Evolutionary conservation across 148 eudicot genomes (phyloP).

Genomic region (Suaeda aralocaspica): DNA sequence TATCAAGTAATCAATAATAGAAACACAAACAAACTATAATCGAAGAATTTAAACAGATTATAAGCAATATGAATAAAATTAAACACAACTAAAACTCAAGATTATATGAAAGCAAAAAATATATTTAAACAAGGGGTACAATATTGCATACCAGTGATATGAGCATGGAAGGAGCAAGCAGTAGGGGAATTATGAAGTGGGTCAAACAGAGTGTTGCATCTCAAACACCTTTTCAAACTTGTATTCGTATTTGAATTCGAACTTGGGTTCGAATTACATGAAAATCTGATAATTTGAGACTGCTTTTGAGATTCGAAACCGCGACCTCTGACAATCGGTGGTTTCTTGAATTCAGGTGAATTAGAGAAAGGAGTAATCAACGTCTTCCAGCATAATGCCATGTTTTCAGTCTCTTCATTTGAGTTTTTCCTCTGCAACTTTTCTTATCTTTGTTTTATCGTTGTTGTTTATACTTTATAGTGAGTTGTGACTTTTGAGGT

Average conservation of each 20-base stretch:
- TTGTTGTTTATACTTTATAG: no score
- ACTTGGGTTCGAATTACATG: not conserved
- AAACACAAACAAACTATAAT: no score
- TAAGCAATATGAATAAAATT: no score
- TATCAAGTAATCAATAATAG: no score
- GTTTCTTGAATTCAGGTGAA: not conserved
- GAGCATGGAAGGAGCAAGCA: conserved; percentile 68
- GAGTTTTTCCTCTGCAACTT: no score
- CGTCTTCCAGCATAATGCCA: not conserved
- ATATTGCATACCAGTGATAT: conserved; percentile 40
- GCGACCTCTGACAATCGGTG: not conserved
- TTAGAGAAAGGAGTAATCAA: not conserved
- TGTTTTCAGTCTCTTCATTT: no score
- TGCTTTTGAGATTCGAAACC: not conserved
- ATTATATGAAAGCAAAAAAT: no score
- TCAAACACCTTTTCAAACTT: conserved; percentile 47
- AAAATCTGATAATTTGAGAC: not conserved
- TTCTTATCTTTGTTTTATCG: no score
- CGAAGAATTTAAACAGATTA: no score
- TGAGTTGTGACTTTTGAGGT: no score
- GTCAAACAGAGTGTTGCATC: conserved; percentile 42
- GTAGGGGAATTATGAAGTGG: conserved; percentile 47
- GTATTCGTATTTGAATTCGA: not conserved
- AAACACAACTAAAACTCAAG: not conserved
- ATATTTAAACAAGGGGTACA: no score